phyloP scores from a whole-genome alignment of 441 rosid species.

The Erodium chrysanthum region DNA sequence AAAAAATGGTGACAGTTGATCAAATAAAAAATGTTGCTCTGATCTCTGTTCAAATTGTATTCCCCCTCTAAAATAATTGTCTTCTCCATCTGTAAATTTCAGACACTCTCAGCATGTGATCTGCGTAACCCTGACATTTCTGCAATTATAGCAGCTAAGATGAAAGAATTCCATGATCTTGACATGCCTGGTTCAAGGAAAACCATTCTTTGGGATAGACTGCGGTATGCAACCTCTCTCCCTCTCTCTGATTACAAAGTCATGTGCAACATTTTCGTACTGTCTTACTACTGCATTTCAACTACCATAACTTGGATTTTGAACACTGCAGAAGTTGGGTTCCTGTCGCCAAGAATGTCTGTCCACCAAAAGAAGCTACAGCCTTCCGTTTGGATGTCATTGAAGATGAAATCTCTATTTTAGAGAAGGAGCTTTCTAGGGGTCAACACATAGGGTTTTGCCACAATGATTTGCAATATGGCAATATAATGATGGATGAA shows the following conservation, averaged over 20 bases:
- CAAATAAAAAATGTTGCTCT: neutral
- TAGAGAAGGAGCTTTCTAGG: conserved; percentile 45
- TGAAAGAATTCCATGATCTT: conserved; percentile 79
- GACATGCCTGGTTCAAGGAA: conserved; percentile 60
- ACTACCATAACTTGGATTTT: neutral
- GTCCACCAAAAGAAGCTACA: conserved; percentile 57
- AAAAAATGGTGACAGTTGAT: neutral
- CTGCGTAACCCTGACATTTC: conserved; percentile 65
- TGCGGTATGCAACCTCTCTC: conserved; percentile 31
- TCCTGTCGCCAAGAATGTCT: conserved; percentile 40
- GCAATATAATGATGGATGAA: conserved; percentile 91
- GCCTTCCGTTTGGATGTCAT: conserved; percentile 50
- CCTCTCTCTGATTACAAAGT: neutral
- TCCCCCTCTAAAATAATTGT: neutral
- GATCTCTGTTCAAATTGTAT: neutral
- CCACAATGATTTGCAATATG: conserved; percentile 92
- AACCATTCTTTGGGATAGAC: conserved; percentile 58
- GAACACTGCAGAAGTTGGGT: conserved; percentile 64
- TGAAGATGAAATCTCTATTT: conserved; percentile 45
- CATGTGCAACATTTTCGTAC: neutral
- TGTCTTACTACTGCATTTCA: neutral
- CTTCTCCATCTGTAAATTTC: conserved; percentile 26
- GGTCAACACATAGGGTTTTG: conserved; percentile 59
- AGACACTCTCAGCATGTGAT: conserved; percentile 77
- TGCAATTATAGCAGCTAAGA: conserved; percentile 61